A percentile compares a stretch with the other conserved stretches of the same genome.
phyloP scores from a whole-genome alignment of 129 eudicot genomes.

The Centaurea solstitialis region DNA sequence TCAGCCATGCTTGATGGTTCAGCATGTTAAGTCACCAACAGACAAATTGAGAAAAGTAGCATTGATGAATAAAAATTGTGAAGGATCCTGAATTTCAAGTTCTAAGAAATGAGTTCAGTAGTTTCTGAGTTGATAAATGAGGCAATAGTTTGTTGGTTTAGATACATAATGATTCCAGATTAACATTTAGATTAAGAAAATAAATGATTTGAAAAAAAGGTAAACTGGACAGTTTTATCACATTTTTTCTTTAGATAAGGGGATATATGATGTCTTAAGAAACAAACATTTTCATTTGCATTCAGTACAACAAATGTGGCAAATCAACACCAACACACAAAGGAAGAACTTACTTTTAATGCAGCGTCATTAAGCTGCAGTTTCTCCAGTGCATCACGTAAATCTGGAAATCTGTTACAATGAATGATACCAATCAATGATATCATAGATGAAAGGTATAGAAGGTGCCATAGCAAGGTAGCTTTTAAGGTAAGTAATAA shows the following conservation, averaged over 20 bases:
- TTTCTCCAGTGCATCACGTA: conserved; percentile 97
- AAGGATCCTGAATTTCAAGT: neutral
- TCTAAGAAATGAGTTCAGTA: neutral
- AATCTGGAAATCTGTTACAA: conserved; percentile 65
- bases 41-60: neutral
- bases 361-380: conserved; percentile 98
- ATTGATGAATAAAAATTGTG: neutral
- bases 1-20: neutral
- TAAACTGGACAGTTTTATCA: neutral
- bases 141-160: neutral
- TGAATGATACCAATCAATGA: neutral
- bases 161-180: neutral
- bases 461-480: neutral
- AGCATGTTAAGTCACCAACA: neutral
- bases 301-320: conserved; percentile 3
- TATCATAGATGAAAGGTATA: neutral
- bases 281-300: neutral
- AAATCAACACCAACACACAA: neutral
- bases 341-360: conserved; percentile 51
- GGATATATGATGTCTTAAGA: neutral
- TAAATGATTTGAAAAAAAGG: neutral
- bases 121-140: neutral
- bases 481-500: conserved; percentile 2
- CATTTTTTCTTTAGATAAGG: neutral
- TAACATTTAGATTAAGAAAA: neutral